Evolutionary conservation across 805 yeast species (phyloP), one percentile per base, ranked within the genome.

Genomic region (Pichia scutulata): DNA sequence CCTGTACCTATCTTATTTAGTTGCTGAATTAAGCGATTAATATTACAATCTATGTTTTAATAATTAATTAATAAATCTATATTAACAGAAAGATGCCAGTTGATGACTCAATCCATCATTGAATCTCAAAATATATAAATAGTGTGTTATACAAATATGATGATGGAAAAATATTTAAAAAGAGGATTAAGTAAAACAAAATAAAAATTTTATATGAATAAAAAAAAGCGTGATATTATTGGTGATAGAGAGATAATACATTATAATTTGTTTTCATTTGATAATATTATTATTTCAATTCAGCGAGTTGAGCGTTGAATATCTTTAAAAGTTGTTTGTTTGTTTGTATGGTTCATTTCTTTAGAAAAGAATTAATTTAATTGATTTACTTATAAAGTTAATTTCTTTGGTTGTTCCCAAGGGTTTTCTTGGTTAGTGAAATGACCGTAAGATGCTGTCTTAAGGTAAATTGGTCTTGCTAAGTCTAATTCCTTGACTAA

Each of bases 371-470:
- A n/a, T 39, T 16, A 47, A 33, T 33, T 39, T 39, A 39, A 16
- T 43, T 13, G 36, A 44, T n/a, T 39, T 41, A 59, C 53, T 73
- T 82, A 85, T 55, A 75, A 77, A 61, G 71, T 73, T 71, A 86
- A 80, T 63, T 76, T 75, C 78, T 85, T 89, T 75, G 97, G 96
- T 76, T 87, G 82, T 81, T 93, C 99, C 99, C 99, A 93, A 66
- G 97, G 78, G 84, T 89, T 86, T 69, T 84, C 85, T 81, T 92
- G 99, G 86, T 93, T 88, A 70, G 99, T 93, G 87, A 93, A 93
- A 77, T 93, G 99, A 71, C 99, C 99, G 74, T 93, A 92, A 51
- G 96, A 86, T 65, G 99, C 99, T 64, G 99, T 93, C 85, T 92
- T 86, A 79, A 89, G 82, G 82, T 93, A 93, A 75, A 93, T 93